Evolutionary conservation across 176 grass and related monocot genomes (phyloP).

Genomic region (Zoysia pacifica): DNA sequence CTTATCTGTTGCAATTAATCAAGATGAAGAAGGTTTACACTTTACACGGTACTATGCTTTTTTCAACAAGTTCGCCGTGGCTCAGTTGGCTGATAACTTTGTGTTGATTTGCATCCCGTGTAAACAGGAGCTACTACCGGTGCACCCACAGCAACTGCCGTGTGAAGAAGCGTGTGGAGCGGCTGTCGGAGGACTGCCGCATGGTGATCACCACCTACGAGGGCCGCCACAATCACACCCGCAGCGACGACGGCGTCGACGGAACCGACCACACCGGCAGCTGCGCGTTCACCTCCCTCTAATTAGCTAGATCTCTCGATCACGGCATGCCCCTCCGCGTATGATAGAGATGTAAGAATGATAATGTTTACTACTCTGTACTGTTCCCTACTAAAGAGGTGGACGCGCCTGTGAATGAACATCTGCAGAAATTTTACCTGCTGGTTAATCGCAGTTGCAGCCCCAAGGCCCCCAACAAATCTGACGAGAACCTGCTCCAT

Average conservation of each 20-base stretch:
- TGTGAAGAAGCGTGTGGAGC: constrained; percentile 96
- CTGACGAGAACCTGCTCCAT: constrained; percentile 19
- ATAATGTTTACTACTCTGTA: too few species aligned
- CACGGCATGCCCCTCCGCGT: too few species aligned
- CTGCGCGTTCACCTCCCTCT: constrained; percentile 79
- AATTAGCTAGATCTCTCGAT: background rate
- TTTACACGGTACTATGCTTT: too few species aligned
- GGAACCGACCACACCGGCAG: constrained; percentile 53
- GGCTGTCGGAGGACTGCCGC: constrained; percentile 86
- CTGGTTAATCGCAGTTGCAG: background rate
- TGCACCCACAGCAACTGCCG: constrained; percentile 97
- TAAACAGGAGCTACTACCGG: constrained; percentile 85
- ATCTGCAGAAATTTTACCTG: background rate
- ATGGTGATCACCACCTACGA: constrained; percentile 99
- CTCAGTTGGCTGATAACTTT: background rate
- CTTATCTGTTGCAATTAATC: too few species aligned
- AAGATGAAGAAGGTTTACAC: too few species aligned
- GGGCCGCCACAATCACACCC: constrained; percentile 83
- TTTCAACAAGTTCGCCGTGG: background rate
- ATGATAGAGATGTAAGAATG: too few species aligned
- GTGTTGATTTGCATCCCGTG: background rate
- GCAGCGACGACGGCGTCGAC: constrained; percentile 65
- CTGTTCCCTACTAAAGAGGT: background rate
- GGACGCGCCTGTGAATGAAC: background rate
- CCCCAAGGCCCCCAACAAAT: background rate